Conservation (phyloP, 805 yeast species). For the Metschnikowia cerradonensis region DNA sequence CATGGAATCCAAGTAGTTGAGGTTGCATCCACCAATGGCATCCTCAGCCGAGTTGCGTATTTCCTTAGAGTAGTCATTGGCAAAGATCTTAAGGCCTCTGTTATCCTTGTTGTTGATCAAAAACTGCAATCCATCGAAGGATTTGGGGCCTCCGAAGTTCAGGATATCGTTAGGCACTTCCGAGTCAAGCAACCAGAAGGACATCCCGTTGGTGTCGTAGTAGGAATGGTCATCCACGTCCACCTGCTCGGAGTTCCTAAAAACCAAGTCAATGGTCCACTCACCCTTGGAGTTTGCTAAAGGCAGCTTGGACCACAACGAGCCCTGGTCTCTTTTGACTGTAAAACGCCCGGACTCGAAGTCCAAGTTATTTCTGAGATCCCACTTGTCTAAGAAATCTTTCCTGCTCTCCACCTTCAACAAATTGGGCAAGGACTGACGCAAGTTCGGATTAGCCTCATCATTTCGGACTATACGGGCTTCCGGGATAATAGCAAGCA, state of each 20-base stretch:
- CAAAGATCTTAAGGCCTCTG: constrained; percentile 52
- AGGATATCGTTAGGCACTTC: constrained; percentile 22
- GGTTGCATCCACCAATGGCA: constrained; percentile 53
- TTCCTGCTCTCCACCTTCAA: constrained; percentile 23
- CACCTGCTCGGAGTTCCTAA: constrained; percentile 53
- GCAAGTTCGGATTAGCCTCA: constrained; percentile 3
- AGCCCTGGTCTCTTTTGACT: constrained; percentile 34
- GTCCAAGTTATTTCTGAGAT: constrained; percentile 32
- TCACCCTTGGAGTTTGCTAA: constrained; percentile 26
- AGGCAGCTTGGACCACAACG: constrained; percentile 39
- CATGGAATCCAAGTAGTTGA: constrained; percentile 60
- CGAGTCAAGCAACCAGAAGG: constrained; percentile 50
- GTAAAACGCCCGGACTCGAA: constrained; percentile 53
- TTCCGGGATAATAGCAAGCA: constrained; percentile 16
- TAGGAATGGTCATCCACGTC: constrained; percentile 24
- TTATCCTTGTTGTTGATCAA: constrained; percentile 49
- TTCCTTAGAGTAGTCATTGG: constrained; percentile 53
- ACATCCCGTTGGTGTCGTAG: constrained; percentile 47
- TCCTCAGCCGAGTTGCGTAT: constrained; percentile 25
- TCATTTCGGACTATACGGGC: constrained; percentile 10
- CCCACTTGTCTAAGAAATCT: constrained; percentile 36
- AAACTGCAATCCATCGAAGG: constrained; percentile 62
- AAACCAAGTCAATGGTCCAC: constrained; percentile 59
- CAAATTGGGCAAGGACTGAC: constrained; percentile 37
- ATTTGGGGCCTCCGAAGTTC: constrained; percentile 51